A percentile compares a stretch with the other conserved stretches of the same genome.
Evolutionary conservation across 148 eudicot genomes (phyloP).

Genomic region (Camellia sinensis): DNA sequence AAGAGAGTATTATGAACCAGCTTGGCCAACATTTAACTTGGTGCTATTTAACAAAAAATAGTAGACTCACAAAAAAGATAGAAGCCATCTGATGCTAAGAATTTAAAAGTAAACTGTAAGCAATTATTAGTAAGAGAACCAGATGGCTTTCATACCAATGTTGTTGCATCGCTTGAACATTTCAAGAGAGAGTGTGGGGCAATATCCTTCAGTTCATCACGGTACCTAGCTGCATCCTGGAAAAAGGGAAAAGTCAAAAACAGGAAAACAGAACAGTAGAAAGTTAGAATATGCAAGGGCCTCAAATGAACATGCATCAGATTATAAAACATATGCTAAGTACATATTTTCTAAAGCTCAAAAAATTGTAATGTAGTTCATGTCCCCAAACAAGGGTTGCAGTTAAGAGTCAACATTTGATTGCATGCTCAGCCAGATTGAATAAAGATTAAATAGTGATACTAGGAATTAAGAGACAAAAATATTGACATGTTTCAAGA

Average conservation of each 20-base stretch:
- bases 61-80: not conserved
- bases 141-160: slow-evolving; percentile 54
- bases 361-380: not conserved
- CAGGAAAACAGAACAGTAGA: not conserved
- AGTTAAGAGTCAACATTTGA: no score
- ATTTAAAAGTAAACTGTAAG: not conserved
- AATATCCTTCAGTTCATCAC: slow-evolving; percentile 82
- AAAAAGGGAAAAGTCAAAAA: not conserved
- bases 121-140: not conserved
- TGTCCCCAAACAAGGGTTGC: no score
- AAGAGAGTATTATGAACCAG: no score
- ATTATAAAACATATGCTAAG: not conserved
- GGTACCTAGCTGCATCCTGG: slow-evolving; percentile 84
- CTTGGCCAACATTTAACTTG: no score
- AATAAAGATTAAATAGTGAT: no score
- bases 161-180: slow-evolving; percentile 92
- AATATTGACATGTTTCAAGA: no score
- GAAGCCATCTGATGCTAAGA: not conserved
- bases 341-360: not conserved
- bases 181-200: slow-evolving; percentile 85
- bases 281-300: not conserved
- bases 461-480: not conserved
- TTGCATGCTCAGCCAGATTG: no score
- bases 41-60: not conserved
- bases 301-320: not conserved